A percentile compares a stretch with the other conserved stretches of the same genome.
Evolutionary conservation across 2,329 filamentous ascomycete species (phyloP).

Genomic region (Didymella lethalis): DNA sequence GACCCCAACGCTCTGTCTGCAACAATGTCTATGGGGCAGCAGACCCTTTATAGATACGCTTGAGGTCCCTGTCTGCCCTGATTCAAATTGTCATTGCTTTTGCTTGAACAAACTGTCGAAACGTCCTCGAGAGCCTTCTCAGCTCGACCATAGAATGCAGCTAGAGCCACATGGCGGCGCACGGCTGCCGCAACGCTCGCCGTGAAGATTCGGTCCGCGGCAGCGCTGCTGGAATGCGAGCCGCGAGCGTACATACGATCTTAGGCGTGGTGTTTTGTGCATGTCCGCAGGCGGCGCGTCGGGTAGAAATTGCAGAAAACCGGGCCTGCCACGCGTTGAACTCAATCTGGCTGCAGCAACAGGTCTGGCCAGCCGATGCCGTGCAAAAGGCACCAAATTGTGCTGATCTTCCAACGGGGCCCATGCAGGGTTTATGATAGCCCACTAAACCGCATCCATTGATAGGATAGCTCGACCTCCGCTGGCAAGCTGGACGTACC

Average conservation of each 20-base stretch:
- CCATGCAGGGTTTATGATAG: conserved; percentile 31
- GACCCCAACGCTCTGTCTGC: background rate
- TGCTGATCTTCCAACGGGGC: conserved; percentile 33
- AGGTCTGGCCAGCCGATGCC: conserved; percentile 30
- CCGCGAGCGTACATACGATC: conserved; percentile 1
- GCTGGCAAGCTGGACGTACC: conserved; percentile 28
- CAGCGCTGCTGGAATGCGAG: conserved; percentile 12
- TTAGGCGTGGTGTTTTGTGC: conserved; percentile 12
- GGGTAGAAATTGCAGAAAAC: conserved; percentile 24
- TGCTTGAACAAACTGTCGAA: background rate
- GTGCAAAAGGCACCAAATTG: conserved; percentile 27
- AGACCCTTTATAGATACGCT: conserved; percentile 4
- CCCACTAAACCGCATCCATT: conserved; percentile 29
- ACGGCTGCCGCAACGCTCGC: conserved; percentile 2
- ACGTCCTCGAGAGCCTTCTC: conserved; percentile 3
- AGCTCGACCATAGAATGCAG: conserved; percentile 14
- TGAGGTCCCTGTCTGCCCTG: background rate
- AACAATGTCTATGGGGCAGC: conserved; percentile 9
- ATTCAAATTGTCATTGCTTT: background rate
- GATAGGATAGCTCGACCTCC: conserved; percentile 31
- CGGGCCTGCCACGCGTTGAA: conserved; percentile 29
- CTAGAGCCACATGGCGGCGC: conserved; percentile 10
- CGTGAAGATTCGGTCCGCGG: background rate
- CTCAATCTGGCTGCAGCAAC: conserved; percentile 19
- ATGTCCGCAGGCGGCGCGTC: conserved; percentile 12